Base-by-base conservation (phyloP, 495 filamentous ascomycete genomes). In the Penicillium dipodomyicola region DNA sequence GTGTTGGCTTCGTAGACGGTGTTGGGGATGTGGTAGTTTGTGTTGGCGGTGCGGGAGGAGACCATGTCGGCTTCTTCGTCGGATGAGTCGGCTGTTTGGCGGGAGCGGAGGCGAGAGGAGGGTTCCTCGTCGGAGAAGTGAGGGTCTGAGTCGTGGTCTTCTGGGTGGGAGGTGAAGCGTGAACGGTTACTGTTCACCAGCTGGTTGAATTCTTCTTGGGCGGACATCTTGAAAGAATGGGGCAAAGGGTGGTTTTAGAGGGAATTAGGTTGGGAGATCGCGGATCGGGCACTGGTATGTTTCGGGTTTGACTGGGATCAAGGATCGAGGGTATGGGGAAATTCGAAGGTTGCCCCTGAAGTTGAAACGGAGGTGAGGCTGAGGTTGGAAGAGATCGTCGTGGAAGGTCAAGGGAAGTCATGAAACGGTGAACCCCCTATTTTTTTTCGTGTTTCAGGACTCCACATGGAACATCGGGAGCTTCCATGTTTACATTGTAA, bases 181-280 rank as follows among this genome's bases (percentile, higher is more conserved):
- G 73, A 73, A 58, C 77, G 77, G 52, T 80, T 78, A 56, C 81
- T 84, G 63, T 78, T 76, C 53, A 92, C 76, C 60, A 96, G 80
- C 52, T 76, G 74, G 67, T 91, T 82, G 79, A 92, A 92, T 78
- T 96, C 92, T 75, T 92, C 86, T 76, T 95, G 89, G 42, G 91
- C 72, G 37, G 72, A 78, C 85, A 89, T 89, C 53, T 30, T 83
- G 78, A 70, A 65, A 65, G 59, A 49, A 58, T 35, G 52, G 35
- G 35, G 39, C 47, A 14, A 33, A 10, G 11, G 30, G 46, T 15
- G 40, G 45, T 40, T 14, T 42, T 19, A 35, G 30, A 35, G 47
- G 56, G 52, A 53, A 62, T 60, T 69, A 59, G 57, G 45, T 22
- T n/a, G 46, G 33, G 47, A 46, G 43, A 49, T 27, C 32, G 19